These are phyloP conservation scores for Psilocybe azurescens DNA, from an alignment of 768 basidiomycete species.

Conservation along the genomic window DNA sequence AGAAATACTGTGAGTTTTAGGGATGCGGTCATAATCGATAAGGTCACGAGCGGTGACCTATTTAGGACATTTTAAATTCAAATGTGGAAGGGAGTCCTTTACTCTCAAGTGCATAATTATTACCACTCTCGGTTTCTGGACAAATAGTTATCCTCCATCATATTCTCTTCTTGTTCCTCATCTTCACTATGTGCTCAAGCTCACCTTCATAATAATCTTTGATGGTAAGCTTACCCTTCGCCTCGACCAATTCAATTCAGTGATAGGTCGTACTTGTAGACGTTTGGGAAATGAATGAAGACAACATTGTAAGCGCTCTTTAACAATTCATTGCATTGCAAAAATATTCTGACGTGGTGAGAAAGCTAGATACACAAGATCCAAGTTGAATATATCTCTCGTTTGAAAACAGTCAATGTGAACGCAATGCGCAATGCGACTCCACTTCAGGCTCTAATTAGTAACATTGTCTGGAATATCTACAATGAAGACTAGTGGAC, in stretches of 20 bases:
- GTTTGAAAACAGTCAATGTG: background rate
- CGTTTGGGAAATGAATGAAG: constrained; percentile 2
- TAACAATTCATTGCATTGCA: too few species aligned
- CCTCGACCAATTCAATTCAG: background rate
- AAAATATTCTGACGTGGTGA: too few species aligned
- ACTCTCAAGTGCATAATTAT: too few species aligned
- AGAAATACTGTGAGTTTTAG: too few species aligned
- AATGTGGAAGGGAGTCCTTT: too few species aligned
- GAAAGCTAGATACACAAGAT: background rate
- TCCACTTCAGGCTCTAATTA: background rate
- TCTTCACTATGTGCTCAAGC: too few species aligned
- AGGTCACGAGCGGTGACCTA: too few species aligned
- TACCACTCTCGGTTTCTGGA: too few species aligned
- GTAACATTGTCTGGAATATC: background rate
- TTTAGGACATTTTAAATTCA: too few species aligned
- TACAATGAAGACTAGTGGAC: background rate
- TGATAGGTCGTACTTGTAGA: background rate
- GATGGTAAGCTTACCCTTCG: background rate
- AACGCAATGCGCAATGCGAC: background rate
- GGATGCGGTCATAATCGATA: too few species aligned
- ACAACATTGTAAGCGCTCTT: background rate
- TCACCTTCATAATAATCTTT: background rate
- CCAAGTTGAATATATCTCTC: background rate
- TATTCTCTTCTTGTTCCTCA: too few species aligned
- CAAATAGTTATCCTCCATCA: too few species aligned